phyloP scores from a whole-genome alignment of 2,329 filamentous ascomycete genomes.

The Cordyceps fumosorosea region DNA sequence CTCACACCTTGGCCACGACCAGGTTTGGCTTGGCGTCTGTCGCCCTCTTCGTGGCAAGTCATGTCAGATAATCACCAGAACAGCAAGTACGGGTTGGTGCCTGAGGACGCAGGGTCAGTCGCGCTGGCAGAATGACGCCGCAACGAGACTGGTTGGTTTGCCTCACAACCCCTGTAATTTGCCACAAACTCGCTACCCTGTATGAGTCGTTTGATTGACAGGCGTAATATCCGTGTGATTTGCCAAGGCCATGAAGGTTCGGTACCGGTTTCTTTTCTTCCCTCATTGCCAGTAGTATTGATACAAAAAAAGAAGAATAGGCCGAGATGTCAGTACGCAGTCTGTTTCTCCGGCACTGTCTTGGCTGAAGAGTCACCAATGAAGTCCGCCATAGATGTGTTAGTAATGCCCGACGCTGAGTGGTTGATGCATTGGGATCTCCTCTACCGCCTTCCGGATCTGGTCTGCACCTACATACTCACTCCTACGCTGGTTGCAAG shows the following conservation, averaged over 20 bases:
- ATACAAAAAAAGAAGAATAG: not conserved
- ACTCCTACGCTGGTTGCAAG: not conserved
- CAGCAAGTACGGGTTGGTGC: not conserved
- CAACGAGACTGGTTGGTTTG: not conserved
- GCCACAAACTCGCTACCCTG: slow-evolving; percentile 6
- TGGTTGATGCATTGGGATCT: not conserved
- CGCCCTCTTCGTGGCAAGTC: not conserved
- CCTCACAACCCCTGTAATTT: not conserved
- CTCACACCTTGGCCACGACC: not conserved
- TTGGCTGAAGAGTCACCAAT: not conserved
- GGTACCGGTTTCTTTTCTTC: too few species aligned
- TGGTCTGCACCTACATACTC: not conserved
- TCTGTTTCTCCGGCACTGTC: not conserved
- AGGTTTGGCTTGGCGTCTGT: slow-evolving; percentile 7
- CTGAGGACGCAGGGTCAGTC: not conserved
- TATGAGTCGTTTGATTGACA: not conserved
- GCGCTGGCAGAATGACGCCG: too few species aligned
- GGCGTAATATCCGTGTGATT: too few species aligned
- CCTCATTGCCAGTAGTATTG: too few species aligned
- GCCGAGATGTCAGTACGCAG: not conserved
- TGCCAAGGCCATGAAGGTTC: too few species aligned
- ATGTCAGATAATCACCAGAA: not conserved
- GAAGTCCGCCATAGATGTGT: not conserved
- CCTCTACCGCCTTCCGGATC: slow-evolving; percentile 4
- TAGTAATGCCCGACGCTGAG: slow-evolving; percentile 3